These are phyloP conservation scores for Ceratocystis diversiconidia DNA, from an alignment of 2,329 filamentous ascomycete species.

Conservation along the genomic window DNA sequence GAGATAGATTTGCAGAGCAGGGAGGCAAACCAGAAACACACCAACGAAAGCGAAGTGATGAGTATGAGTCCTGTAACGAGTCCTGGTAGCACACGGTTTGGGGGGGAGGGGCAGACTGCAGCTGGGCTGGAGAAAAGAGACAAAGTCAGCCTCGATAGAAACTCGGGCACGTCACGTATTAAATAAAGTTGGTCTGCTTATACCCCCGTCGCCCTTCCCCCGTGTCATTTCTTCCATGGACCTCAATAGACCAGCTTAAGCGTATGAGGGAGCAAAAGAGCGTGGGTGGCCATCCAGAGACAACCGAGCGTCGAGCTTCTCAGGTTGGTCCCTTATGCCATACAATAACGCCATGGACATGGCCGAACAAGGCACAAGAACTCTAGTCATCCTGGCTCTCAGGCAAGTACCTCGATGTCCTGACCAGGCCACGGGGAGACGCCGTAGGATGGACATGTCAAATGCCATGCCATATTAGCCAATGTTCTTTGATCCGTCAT, in stretches of 20 bases:
- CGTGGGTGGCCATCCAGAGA: not conserved
- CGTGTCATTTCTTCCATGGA: not conserved
- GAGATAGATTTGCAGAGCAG: no score
- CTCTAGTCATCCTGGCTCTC: not conserved
- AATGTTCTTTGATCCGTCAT: slow-evolving; percentile 2
- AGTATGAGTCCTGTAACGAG: no score
- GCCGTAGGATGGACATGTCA: not conserved
- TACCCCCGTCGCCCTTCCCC: not conserved
- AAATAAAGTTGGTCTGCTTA: not conserved
- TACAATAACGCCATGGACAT: not conserved
- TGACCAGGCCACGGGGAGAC: not conserved
- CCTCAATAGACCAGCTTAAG: not conserved
- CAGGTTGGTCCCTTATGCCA: not conserved
- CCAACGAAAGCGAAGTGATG: no score
- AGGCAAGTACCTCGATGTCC: not conserved
- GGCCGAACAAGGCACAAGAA: not conserved
- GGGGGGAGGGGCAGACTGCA: not conserved
- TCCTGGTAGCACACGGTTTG: not conserved
- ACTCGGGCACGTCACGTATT: not conserved
- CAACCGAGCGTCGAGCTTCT: not conserved
- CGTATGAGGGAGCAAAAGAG: not conserved
- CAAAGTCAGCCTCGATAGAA: not conserved
- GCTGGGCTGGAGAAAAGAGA: not conserved
- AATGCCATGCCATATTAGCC: not conserved
- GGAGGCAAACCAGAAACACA: no score